Evolutionary conservation across 768 basidiomycete species (phyloP), one percentile per base, ranked within the genome.

Genomic region (Paxillus involutus): DNA sequence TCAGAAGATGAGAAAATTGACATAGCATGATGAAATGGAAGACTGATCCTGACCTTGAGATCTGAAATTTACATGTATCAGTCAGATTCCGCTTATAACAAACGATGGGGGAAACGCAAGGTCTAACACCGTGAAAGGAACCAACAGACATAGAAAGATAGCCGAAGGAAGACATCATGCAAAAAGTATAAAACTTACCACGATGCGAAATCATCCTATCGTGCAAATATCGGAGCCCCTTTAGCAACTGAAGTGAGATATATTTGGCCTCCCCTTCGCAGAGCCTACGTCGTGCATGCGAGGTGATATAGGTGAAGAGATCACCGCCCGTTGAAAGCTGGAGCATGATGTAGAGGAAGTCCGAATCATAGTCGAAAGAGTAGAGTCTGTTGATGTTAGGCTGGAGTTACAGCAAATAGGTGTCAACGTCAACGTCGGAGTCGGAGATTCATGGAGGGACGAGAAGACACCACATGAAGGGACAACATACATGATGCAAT

Each of bases 301-400:
- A 83, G 14, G 82, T 83, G 58, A 93, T 87, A 68, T 92, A 91
- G 3, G 88, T 89, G 68, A 92, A 92, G n/a, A 93, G 78, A 63
- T 93, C 91, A 21, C 90, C 91, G 10, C 91, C 90, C 0, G 90
- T 91, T 61, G 88, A 91, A 8, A 93, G 76, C 68, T 93, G 86
- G 33, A 93, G 82, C 70, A 93, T 91, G 41, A 93, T 89, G 67
- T 91, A 86, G 81, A 88, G 75, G 64, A 86, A 87, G 59, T 77
- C 77, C 1, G 79, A 73, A 56, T 82, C 75, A 33, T 82, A 77
- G 64, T 86, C 82, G 11, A 88, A 84, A 51, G 84, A 86, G 61
- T 83, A 85, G 41, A 91, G 85, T 47, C 81, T 80, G 61, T 91
- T 92, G 45, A 93, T 91, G 55, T 91, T 91, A 10, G 90, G 88